Evolutionary conservation across 495 filamentous ascomycete species (phyloP).

Genomic region (Penicillium pancosmium): DNA sequence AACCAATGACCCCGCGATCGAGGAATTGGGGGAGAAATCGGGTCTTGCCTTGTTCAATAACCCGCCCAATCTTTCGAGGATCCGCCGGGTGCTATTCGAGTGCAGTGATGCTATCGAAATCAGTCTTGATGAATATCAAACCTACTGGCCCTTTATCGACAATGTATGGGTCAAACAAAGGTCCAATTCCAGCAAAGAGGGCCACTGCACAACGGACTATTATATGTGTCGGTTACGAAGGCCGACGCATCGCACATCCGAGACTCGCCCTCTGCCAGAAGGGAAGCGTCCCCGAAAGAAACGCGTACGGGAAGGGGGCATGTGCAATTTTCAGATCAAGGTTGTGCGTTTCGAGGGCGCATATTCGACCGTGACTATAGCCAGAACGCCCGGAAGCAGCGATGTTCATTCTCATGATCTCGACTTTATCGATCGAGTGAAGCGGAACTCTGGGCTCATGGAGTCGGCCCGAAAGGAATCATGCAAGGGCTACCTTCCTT

Average conservation of each 20-base stretch:
- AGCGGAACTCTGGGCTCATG: constrained; percentile 56
- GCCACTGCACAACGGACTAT: constrained; percentile 53
- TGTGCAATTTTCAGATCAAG: constrained; percentile 56
- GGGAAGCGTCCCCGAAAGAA: constrained; percentile 55
- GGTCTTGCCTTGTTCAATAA: constrained; percentile 39
- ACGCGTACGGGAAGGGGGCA: constrained; percentile 51
- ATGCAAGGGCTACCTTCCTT: constrained; percentile 55
- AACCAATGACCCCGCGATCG: no score
- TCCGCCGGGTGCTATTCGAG: constrained; percentile 53
- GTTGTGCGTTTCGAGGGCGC: constrained; percentile 52
- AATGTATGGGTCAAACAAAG: constrained; percentile 59
- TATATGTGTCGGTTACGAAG: constrained; percentile 55
- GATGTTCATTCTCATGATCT: constrained; percentile 51
- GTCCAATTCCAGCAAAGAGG: constrained; percentile 52
- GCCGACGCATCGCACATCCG: constrained; percentile 44
- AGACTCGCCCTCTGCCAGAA: constrained; percentile 50
- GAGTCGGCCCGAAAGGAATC: constrained; percentile 52
- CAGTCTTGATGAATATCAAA: constrained; percentile 52
- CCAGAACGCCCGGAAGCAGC: constrained; percentile 45
- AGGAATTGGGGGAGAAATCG: background rate
- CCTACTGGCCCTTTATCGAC: constrained; percentile 58
- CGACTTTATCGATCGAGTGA: constrained; percentile 54
- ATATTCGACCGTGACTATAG: constrained; percentile 47
- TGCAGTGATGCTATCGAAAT: constrained; percentile 57
- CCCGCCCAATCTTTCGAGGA: constrained; percentile 49